Evolutionary conservation across 2,329 filamentous ascomycete genomes (phyloP).

Genomic region (Colletotrichum melonis): DNA sequence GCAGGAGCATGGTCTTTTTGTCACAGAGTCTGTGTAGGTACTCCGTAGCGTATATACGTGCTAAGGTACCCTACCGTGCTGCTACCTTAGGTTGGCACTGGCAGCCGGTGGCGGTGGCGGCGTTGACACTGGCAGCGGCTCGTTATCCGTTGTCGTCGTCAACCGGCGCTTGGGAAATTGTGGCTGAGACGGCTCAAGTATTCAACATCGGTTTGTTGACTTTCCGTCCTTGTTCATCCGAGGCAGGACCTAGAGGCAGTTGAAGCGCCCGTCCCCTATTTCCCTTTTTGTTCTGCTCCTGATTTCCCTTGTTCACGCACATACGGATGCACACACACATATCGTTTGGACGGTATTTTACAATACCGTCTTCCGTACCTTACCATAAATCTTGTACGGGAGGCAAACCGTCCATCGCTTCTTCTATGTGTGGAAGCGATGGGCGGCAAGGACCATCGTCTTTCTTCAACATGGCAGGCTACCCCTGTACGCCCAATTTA

Average conservation of each 20-base stretch:
- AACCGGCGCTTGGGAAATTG: not conserved
- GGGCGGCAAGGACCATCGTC: not conserved
- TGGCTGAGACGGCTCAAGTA: not conserved
- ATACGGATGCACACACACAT: not conserved
- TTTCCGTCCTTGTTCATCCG: not conserved
- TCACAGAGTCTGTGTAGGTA: too few relatives aligned
- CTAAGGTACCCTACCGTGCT: too few relatives aligned
- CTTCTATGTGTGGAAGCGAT: not conserved
- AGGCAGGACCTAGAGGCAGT: not conserved
- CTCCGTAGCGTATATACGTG: too few relatives aligned
- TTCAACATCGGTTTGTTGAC: not conserved
- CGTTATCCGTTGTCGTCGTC: not conserved
- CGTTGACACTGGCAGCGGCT: not conserved
- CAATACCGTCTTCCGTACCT: not conserved
- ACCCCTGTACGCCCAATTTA: slow-evolving; percentile 3
- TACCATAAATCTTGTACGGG: not conserved
- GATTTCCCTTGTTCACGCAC: not conserved
- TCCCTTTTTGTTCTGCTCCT: not conserved
- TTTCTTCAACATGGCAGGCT: slow-evolving; percentile 6
- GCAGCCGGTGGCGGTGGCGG: not conserved
- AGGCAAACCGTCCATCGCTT: not conserved
- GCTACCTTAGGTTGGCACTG: not conserved
- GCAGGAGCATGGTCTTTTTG: too few relatives aligned
- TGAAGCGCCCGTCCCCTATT: not conserved
- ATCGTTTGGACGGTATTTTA: not conserved